Base-by-base conservation (phyloP, 345 rosid species). In the Eucalyptus marginata region DNA sequence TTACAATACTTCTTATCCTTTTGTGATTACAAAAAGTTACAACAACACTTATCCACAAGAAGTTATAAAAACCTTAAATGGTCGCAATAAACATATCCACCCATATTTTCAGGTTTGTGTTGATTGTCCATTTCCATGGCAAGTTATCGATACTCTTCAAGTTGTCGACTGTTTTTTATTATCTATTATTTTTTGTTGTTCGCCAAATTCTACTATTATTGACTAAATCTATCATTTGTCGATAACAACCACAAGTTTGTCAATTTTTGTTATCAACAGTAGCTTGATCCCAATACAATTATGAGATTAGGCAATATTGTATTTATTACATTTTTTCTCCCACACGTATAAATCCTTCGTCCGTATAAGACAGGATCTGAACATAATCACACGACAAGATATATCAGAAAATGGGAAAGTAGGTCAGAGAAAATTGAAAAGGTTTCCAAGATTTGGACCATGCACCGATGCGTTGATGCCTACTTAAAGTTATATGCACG, bases 151-250 rank as follows among this genome's bases (percentile, higher is more conserved):
- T 4, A 56, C 62, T 56, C 62, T 56, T 56, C 62, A 24, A 56
- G 29, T 56, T 56, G 29, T 56, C 13, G 6, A 10, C 6, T 56
- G 1, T 56, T 24, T 56, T 52, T 52, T 18, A 7, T 52, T 22
- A 56, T 6, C 1, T 22, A 10, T 10, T 13, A 24, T 2, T 24
- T 24, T 56, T 0, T 56, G 13, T 56, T 9, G 13, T 24, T 10
- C 1, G 1, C 13, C 62, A 56, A 56, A 22, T 9, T 9, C 0
- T 56, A 11, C 5, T 56, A 20, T 56, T 56, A 56, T 24, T 1
- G 5, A 8, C 1, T 56, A 56, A 56, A 27, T 56, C 5, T 24
- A 24, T 56, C 62, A 22, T 22, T 56, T 20, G 29, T 56, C 3
- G 5, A 56, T 56, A 56, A 24, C 12, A 56, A 56, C 62, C 62